Conservation (phyloP, 805 yeast species). For the Tetrapisispora phaffii region DNA sequence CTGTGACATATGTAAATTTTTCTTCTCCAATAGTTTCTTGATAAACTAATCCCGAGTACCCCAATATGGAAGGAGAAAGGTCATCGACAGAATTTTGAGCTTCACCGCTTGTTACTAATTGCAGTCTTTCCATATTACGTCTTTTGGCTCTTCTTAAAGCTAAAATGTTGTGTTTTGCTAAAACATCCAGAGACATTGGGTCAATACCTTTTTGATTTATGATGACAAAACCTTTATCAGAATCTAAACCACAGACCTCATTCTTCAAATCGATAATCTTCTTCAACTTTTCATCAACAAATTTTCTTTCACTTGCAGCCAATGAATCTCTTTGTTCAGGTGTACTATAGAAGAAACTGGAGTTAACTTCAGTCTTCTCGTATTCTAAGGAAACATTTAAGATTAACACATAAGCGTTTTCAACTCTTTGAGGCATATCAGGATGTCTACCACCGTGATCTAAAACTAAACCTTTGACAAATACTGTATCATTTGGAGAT, state of each 20-base stretch:
- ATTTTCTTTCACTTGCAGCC: constrained; percentile 85
- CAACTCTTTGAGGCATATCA: constrained; percentile 88
- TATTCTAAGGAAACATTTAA: constrained; percentile 91
- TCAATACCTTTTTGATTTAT: constrained; percentile 98
- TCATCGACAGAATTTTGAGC: constrained; percentile 98
- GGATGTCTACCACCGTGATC: constrained; percentile 99
- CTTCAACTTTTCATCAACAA: constrained; percentile 85
- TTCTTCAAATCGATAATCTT: constrained; percentile 90
- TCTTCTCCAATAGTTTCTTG: constrained; percentile 96
- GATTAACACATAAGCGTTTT: constrained; percentile 76
- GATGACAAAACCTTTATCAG: constrained; percentile 75
- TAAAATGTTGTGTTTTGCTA: constrained; percentile 85
- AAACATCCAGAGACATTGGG: constrained; percentile 90
- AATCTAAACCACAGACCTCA: constrained; percentile 72
- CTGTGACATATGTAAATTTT: constrained; percentile 91
- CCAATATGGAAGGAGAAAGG: constrained; percentile 65
- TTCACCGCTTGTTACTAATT: constrained; percentile 91
- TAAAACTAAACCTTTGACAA: constrained; percentile 80
- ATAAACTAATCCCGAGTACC: constrained; percentile 81
- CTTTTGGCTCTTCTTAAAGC: constrained; percentile 97
- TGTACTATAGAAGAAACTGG: constrained; percentile 85
- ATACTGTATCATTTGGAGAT: constrained; percentile 69
- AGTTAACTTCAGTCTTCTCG: constrained; percentile 95
- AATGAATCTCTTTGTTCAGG: constrained; percentile 95
- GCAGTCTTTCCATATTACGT: constrained; percentile 97